Evolutionary conservation across 164 flowering plant genomes (phyloP).

Genomic region (Echeveria elegans): DNA sequence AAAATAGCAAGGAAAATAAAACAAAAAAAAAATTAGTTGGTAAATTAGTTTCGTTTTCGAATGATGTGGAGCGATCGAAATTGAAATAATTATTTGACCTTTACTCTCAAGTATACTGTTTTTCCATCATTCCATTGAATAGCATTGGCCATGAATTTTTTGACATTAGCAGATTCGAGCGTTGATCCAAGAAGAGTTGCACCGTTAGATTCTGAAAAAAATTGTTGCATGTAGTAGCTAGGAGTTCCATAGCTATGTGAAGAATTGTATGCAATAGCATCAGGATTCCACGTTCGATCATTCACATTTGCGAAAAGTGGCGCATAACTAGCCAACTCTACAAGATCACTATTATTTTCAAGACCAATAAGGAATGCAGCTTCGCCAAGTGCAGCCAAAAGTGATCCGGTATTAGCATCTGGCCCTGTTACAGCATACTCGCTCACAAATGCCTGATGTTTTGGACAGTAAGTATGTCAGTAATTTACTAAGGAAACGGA

Average conservation of each 20-base stretch:
- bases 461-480: neutral
- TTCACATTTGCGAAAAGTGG: constrained; percentile 82
- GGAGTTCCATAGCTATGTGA: constrained; percentile 26
- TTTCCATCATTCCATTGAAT: neutral
- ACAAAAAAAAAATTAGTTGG: neutral
- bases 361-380: constrained; percentile 87
- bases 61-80: neutral
- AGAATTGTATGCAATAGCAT: constrained; percentile 86
- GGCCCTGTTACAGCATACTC: constrained; percentile 91
- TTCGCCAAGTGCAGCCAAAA: constrained; percentile 77
- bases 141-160: neutral
- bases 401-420: constrained; percentile 77
- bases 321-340: constrained; percentile 92
- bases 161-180: neutral
- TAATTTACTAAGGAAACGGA: no score
- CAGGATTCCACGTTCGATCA: constrained; percentile 86
- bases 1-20: no score
- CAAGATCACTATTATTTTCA: constrained; percentile 82
- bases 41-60: neutral
- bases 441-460: constrained; percentile 79
- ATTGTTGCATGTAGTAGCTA: constrained; percentile 6
- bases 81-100: neutral
- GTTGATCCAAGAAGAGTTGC: neutral
- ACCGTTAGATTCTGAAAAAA: neutral
- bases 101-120: neutral